Evolutionary conservation across 1,139 yeast genomes (phyloP).

Genomic region (Suhomyces yuchorum): DNA sequence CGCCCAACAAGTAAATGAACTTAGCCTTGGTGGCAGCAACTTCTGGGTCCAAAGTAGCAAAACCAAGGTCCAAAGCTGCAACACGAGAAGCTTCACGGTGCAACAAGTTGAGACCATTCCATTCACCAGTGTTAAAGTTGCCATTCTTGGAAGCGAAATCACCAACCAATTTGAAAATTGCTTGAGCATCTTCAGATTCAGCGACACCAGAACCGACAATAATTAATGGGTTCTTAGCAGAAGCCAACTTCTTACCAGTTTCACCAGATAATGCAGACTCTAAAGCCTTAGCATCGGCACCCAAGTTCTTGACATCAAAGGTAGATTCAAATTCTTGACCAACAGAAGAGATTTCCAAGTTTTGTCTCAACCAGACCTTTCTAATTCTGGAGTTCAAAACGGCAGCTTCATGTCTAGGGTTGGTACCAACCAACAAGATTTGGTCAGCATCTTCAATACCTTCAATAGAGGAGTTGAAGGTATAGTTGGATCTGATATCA

Average conservation of each 20-base stretch:
- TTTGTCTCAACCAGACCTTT: slow-evolving; percentile 75
- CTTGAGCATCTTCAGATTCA: slow-evolving; percentile 65
- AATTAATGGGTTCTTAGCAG: slow-evolving; percentile 75
- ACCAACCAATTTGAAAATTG: slow-evolving; percentile 63
- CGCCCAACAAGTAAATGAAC: slow-evolving; percentile 78
- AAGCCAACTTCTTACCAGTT: slow-evolving; percentile 66
- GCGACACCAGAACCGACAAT: slow-evolving; percentile 82
- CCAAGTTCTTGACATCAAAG: slow-evolving; percentile 65
- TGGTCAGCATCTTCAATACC: slow-evolving; percentile 85
- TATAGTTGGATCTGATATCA: slow-evolving; percentile 77
- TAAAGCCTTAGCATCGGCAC: slow-evolving; percentile 61
- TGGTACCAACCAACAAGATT: slow-evolving; percentile 77
- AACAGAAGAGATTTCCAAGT: slow-evolving; percentile 66
- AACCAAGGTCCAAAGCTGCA: slow-evolving; percentile 86
- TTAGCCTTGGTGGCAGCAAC: slow-evolving; percentile 61
- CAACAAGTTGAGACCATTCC: slow-evolving; percentile 82
- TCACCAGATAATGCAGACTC: slow-evolving; percentile 65
- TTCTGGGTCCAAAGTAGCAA: slow-evolving; percentile 57
- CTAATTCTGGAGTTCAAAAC: slow-evolving; percentile 85
- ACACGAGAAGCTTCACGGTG: slow-evolving; percentile 88
- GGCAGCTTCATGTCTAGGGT: slow-evolving; percentile 91
- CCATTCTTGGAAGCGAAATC: slow-evolving; percentile 60
- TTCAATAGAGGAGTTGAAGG: slow-evolving; percentile 76
- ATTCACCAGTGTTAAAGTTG: slow-evolving; percentile 68
- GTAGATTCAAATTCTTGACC: slow-evolving; percentile 83